Evolutionary conservation across 805 yeast genomes (phyloP), one percentile per base, ranked within the genome.

Genomic region (Starmerella tilneyi): DNA sequence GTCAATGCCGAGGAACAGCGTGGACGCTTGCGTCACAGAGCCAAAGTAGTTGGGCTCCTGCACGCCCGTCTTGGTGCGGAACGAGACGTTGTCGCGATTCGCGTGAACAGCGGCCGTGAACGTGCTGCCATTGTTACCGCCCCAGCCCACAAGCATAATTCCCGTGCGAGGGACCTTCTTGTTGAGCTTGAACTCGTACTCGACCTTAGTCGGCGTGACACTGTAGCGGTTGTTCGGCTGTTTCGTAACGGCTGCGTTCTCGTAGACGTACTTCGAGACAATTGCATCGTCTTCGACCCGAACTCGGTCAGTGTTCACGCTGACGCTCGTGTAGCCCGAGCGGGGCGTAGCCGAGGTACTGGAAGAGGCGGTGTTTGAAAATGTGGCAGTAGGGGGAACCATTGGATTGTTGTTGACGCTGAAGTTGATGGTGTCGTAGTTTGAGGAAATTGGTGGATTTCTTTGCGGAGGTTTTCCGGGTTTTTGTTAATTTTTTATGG

Each of bases 101-200:
- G 96, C 94, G 54, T 82, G 74, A 42, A 79, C 72, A 9, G 96
- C 80, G 36, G 89, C 86, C 44, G 86, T 76, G 53, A 89, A 72
- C 12, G 97, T 88, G 48, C 96, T 74, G 65, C 96, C 97, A 61
- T 88, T 88, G 72, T 88, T 88, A 66, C 97, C 97, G 57, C 96
- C 96, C 54, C 88, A 72, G 56, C 97, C 97, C 28, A 88, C 96
- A 51, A 89, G 72, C 77, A 88, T 66, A 52, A 88, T 70, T 57
- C 97, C 97, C 40, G 85, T 74, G 65, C 81, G 85, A 56, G 95
- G 94, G 35, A 79, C 76, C 46, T 71, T 73, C 61, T 84, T 72
- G 56, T 85, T 94, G 42, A 84, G 79, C 65, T 84, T 84, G 73
- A 88, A 89, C 61, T 85, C 80, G 60, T 84, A 84, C 54, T 84